These are phyloP conservation scores for Candida lessepsii DNA, from an alignment of 805 yeast genomes.

Conservation along the genomic window DNA sequence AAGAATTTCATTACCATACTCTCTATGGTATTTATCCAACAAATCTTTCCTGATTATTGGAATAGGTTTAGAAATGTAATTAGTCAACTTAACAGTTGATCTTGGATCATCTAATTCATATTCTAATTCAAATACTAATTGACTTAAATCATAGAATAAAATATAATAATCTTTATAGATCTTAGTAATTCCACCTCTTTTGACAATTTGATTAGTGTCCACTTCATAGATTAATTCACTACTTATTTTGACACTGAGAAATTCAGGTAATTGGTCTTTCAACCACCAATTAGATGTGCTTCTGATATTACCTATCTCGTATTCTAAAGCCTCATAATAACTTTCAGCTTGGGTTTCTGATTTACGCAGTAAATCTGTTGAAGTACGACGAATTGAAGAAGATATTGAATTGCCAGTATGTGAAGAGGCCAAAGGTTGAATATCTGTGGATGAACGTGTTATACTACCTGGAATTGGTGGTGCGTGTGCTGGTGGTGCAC, in stretches of 20 bases:
- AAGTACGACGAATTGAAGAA: conserved; percentile 13
- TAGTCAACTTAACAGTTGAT: conserved; percentile 39
- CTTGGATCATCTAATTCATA: conserved; percentile 57
- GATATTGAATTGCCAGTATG: conserved; percentile 7
- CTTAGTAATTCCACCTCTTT: conserved; percentile 54
- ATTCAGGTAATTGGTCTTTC: conserved; percentile 54
- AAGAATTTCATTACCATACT: conserved; percentile 35
- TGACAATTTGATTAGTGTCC: conserved; percentile 53
- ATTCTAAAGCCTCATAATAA: conserved; percentile 23
- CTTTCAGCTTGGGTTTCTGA: conserved; percentile 31
- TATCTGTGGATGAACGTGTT: conserved; percentile 10
- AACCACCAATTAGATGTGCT: conserved; percentile 62
- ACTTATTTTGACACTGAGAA: conserved; percentile 39
- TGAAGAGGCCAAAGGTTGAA: conserved; percentile 1
- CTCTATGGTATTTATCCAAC: conserved; percentile 48
- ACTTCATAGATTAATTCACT: conserved; percentile 61
- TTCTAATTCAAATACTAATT: conserved; percentile 55
- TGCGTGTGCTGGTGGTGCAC: conserved; percentile 8
- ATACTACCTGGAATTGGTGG: conserved; percentile 5
- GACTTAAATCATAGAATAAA: conserved; percentile 70
- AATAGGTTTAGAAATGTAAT: conserved; percentile 33
- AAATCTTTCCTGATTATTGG: conserved; percentile 47
- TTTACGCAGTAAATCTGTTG: conserved; percentile 14
- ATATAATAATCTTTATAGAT: conserved; percentile 66
- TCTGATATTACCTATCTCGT: conserved; percentile 28